Evolutionary conservation across 192 early-diverging fungal genomes (phyloP).

Genomic region (Coemansia sp.): DNA sequence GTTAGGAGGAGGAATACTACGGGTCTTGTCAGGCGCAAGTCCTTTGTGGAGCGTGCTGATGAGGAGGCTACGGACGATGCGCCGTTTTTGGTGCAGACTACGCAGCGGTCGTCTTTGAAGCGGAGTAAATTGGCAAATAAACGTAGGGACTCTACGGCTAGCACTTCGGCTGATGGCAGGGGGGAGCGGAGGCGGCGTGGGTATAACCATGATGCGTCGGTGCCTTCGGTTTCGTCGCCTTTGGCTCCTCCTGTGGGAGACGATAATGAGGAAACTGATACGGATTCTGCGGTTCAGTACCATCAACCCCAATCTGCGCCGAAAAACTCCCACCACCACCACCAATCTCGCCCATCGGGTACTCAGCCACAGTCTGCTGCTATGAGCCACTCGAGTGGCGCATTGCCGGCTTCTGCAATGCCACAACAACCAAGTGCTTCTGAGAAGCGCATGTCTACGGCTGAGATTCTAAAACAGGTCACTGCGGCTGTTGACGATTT

Average conservation of each 20-base stretch:
- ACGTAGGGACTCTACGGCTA: slow-evolving; percentile 53
- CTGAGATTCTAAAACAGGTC: slow-evolving; percentile 54
- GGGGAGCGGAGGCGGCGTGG: slow-evolving; percentile 19
- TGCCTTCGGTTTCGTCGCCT: slow-evolving; percentile 40
- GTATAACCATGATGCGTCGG: slow-evolving; percentile 11
- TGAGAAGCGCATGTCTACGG: slow-evolving; percentile 46
- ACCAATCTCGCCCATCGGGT: background rate
- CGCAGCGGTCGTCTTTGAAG: slow-evolving; percentile 54
- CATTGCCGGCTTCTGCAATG: background rate
- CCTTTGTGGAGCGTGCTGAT: slow-evolving; percentile 45
- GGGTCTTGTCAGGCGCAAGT: slow-evolving; percentile 42
- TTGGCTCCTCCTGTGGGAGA: slow-evolving; percentile 20
- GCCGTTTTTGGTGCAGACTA: slow-evolving; percentile 53
- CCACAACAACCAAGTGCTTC: slow-evolving; percentile 3
- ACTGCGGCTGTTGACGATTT: slow-evolving; percentile 50
- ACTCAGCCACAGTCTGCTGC: slow-evolving; percentile 1
- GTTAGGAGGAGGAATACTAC: slow-evolving; percentile 47
- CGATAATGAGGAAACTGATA: background rate
- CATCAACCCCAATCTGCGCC: background rate
- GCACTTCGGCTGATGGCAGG: slow-evolving; percentile 8
- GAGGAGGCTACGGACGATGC: slow-evolving; percentile 40
- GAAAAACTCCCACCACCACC: slow-evolving; percentile 12
- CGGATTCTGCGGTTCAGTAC: background rate
- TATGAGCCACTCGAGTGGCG: slow-evolving; percentile 4
- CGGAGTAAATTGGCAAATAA: slow-evolving; percentile 58